Percentiles rank a stretch among this genome's conserved stretches.
phyloP scores from a whole-genome alignment of 495 filamentous ascomycete genomes.

The Neurospora sp. region DNA sequence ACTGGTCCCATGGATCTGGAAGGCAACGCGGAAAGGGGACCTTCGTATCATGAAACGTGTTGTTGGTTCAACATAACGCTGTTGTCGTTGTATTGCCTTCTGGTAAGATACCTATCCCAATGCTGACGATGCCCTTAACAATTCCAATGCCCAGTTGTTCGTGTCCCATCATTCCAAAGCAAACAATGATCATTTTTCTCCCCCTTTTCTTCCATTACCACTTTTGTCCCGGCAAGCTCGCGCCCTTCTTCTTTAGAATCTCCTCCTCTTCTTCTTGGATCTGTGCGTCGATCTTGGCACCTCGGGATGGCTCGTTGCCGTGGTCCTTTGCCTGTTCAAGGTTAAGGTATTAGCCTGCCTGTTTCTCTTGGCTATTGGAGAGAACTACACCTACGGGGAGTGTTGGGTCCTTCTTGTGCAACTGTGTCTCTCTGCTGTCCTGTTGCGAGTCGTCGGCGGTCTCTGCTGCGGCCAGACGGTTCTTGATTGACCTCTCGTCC shows the following conservation, averaged over 20 bases:
- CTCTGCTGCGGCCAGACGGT: constrained; percentile 58
- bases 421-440: constrained; percentile 42
- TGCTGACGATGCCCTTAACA: background rate
- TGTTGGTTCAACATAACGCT: background rate
- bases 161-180: background rate
- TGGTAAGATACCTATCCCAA: background rate
- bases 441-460: constrained; percentile 19
- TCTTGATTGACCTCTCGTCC: constrained; percentile 70
- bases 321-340: constrained; percentile 51
- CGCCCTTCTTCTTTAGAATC: constrained; percentile 51
- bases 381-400: constrained; percentile 45
- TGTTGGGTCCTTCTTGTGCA: constrained; percentile 55
- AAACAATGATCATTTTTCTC: background rate
- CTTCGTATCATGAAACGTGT: background rate
- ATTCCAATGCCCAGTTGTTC: background rate
- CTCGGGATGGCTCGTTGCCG: constrained; percentile 60
- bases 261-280: constrained; percentile 61
- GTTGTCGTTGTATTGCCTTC: background rate
- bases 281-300: constrained; percentile 62
- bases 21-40: background rate
- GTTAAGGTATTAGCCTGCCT: constrained; percentile 2
- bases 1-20: background rate
- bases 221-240: constrained; percentile 13
- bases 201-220: background rate
- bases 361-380: background rate